Percentiles rank a stretch among this genome's conserved stretches.
Evolutionary conservation across 306 rosid species (phyloP).

Genomic region (Lupinus albus): DNA sequence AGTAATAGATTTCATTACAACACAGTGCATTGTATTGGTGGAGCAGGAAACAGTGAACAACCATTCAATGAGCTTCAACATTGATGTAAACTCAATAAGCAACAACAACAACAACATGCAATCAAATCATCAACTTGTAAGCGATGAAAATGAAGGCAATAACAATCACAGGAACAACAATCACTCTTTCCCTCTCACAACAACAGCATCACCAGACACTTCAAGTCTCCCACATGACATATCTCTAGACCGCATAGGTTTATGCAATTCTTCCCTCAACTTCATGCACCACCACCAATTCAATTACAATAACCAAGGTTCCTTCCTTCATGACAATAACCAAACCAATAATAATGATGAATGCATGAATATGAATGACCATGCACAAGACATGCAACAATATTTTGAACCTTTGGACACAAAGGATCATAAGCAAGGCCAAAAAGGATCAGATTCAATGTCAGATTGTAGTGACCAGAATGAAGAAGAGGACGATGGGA

Average conservation of each 20-base stretch:
- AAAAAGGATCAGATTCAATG: conserved; percentile 54
- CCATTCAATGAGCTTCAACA: conserved; percentile 45
- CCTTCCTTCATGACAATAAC: conserved; percentile 56
- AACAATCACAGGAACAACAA: conserved; percentile 42
- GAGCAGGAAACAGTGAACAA: conserved; percentile 55
- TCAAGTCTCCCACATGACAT: conserved; percentile 54
- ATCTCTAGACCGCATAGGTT: conserved; percentile 44
- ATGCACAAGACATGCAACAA: conserved; percentile 47
- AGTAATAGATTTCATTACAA: conserved; percentile 63
- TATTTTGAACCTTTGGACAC: conserved; percentile 46
- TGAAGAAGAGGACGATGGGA: conserved; percentile 77
- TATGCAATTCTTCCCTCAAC: conserved; percentile 58
- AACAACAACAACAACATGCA: conserved; percentile 54
- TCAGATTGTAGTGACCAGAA: conserved; percentile 90
- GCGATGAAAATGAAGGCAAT: conserved; percentile 48
- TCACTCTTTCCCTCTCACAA: conserved; percentile 9
- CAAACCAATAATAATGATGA: conserved; percentile 43
- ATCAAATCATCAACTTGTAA: conserved; percentile 43
- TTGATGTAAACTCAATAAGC: conserved; percentile 43
- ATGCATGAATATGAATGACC: conserved; percentile 20
- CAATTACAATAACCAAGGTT: conserved; percentile 54
- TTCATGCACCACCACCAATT: conserved; percentile 71
- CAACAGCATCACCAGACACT: conserved; percentile 50
- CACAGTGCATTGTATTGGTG: conserved; percentile 53
- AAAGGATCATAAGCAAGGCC: conserved; percentile 51